Conservation (phyloP, 2,329 filamentous ascomycete genomes). For the Amauroascus verrucosus region DNA sequence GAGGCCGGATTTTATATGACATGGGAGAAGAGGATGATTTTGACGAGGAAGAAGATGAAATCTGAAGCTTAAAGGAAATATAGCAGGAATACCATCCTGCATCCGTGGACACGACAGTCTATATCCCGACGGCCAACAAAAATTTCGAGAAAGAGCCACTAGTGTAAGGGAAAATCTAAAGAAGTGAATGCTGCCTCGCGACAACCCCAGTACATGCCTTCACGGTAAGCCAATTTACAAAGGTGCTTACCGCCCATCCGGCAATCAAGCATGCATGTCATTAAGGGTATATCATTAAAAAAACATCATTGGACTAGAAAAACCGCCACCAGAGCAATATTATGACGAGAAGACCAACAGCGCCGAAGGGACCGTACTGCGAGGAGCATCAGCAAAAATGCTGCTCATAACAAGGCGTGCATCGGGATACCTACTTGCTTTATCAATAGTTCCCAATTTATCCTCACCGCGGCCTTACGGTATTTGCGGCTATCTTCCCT, state of each 20-base stretch:
- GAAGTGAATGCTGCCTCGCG: neutral
- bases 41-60: conserved; percentile 91
- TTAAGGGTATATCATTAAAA: conserved; percentile 3
- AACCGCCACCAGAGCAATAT: conserved; percentile 89
- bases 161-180: neutral
- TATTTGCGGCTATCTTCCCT: conserved; percentile 94
- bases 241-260: neutral
- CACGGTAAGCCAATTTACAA: neutral
- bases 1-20: conserved; percentile 88
- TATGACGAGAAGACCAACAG: conserved; percentile 68
- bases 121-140: neutral
- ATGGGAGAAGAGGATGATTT: conserved; percentile 97
- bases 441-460: conserved; percentile 93
- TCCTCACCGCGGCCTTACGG: conserved; percentile 77
- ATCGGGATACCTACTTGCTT: conserved; percentile 55
- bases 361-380: conserved; percentile 79
- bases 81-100: neutral
- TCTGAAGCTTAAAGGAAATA: conserved; percentile 38
- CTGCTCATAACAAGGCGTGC: neutral
- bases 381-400: neutral
- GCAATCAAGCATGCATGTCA: neutral
- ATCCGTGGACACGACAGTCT: neutral
- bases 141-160: neutral
- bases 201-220: neutral
- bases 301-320: conserved; percentile 48